Base-by-base conservation (phyloP, 2,329 filamentous ascomycete genomes). In the Neonectria ditissima region DNA sequence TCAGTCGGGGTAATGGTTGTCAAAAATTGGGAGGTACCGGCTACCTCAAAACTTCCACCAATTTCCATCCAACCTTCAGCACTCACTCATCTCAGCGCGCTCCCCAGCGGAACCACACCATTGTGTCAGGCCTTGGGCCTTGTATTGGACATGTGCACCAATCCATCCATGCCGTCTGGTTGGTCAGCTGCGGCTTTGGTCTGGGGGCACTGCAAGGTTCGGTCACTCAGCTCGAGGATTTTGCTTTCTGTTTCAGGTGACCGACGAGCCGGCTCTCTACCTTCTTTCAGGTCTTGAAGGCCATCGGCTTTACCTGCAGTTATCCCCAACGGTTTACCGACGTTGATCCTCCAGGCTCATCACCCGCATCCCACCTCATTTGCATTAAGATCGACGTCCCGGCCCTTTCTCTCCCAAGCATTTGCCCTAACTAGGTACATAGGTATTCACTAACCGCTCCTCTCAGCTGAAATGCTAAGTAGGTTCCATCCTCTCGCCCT, bases 261-360 rank as follows among this genome's bases (percentile, higher is more conserved):
- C 51, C 13, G 34, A 39, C 51, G 14, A 43, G 26, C 51, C 20
- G 22, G n/a, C n/a, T n/a, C n/a, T 10, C 30, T 16, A 37, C 41
- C 30, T 18, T 37, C 9, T 26, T 24, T 20, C 28, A 11, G 13
- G 24, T 7, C 45, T 34, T 50, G 28, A 26, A n/a, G 26, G 5
- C 28, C 7, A 26, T 32, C n/a, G 5, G 11, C 22, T 22, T 47
- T 5, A 28, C n/a, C n/a, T n/a, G n/a, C n/a, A 28, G 10, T 9
- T 24, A 16, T 14, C 16, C 34, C 16, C 34, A 20, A 50, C 47
- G 11, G 18, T 41, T 61, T 51, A 48, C 58, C 58, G 44, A 51
- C 44, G 52, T 24, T 44, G 52, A 61, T 55, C 58, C 39, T 50
- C 51, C 52, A 55, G 51, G 37, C 55, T 61, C 43, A 6, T 55